phyloP scores from a whole-genome alignment of 192 early-diverging fungal genomes.

The Podila epicladia region DNA sequence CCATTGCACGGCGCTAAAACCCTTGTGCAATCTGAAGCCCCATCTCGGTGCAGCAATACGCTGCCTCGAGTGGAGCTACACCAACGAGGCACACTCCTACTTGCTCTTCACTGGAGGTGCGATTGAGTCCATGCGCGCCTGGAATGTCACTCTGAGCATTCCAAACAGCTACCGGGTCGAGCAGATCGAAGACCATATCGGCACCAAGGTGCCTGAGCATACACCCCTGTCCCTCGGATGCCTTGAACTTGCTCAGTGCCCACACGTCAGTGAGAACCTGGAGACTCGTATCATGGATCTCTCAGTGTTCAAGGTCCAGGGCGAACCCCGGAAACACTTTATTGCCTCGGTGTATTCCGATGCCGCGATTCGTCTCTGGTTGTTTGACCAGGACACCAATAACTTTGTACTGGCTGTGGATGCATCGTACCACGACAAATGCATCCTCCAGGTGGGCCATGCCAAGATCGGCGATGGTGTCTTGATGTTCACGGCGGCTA shows the following conservation, averaged over 20 bases:
- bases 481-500: constrained; percentile 64
- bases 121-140: constrained; percentile 45
- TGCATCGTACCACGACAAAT: constrained; percentile 66
- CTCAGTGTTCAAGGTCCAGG: constrained; percentile 48
- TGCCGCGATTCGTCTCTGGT: constrained; percentile 64
- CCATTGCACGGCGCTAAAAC: constrained; percentile 30
- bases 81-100: constrained; percentile 23
- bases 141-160: constrained; percentile 44
- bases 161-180: constrained; percentile 46
- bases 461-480: constrained; percentile 38
- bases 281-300: constrained; percentile 86
- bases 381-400: constrained; percentile 62
- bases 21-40: constrained; percentile 46
- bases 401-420: constrained; percentile 60
- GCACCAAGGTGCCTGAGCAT: constrained; percentile 16
- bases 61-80: constrained; percentile 45
- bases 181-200: constrained; percentile 15
- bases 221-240: constrained; percentile 40
- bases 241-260: constrained; percentile 42
- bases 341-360: constrained; percentile 82
- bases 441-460: constrained; percentile 69
- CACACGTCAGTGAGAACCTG: constrained; percentile 56
- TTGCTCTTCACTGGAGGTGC: constrained; percentile 46
- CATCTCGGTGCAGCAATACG: constrained; percentile 38
- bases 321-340: constrained; percentile 48